Evolutionary conservation across 768 basidiomycete genomes (phyloP), one percentile per base, ranked within the genome.

Genomic region (Naganishia antarctica): DNA sequence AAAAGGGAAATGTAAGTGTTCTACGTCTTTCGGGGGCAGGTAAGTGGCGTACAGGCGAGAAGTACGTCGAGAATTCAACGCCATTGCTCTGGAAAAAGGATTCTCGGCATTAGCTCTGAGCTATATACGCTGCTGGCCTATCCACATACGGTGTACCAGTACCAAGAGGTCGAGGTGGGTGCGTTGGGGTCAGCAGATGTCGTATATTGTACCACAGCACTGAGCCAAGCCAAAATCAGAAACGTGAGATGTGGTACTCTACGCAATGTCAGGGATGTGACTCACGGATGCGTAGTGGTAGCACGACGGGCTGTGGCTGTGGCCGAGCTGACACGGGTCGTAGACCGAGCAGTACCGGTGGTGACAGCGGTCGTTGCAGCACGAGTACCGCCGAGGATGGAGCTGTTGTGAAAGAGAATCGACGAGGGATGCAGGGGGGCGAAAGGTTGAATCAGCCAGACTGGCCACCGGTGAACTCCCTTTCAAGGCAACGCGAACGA

Each of bases 61-160:
- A 57, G 11, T 40, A 57, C 3, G 53, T 57, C 4, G 53, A 57
- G 37, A 40, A 57, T 40, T 57, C 53, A 23, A 57, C 53, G 11
- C 53, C 53, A 37, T 57, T 57, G 53, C 53, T 57, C 53, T 57
- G 21, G 25, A 41, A 5, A 40, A 25, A 51, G 50, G 23, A 37
- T 37, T 29, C 21, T 8, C 18, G 32, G 21, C 32, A 18, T 25
- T 16, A 26, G 53, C 18, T 37, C 3, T 25, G 26, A 40, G 37
- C 37, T 4, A 15, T 34, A 41, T 7, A 37, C 34, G 21, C 6
- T 6, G 23, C 18, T 34, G 3, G 11, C 13, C 18, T 13, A 3
- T 37, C 1, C 5, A 57, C 53, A 37, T 57, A 57, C 53, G 26
- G 53, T 57, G 37, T 57, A 57, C 53, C 53, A 57, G 53, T 57